Evolutionary conservation across 192 early-diverging fungal species (phyloP).

Genomic region (Entomortierella lignicola): DNA sequence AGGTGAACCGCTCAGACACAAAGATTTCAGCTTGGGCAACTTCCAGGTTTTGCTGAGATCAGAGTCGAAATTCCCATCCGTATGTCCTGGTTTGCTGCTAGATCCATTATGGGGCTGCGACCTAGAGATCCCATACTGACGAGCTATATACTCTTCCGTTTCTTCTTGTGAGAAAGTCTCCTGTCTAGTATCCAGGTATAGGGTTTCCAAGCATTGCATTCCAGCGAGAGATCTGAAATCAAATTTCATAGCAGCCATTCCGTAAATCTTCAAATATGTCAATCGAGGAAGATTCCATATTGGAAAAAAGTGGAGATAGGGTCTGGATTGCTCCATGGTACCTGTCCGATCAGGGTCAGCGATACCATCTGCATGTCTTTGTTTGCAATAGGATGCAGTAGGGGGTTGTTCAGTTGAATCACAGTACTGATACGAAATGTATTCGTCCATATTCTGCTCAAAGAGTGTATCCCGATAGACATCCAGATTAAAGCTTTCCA

Average conservation of each 20-base stretch:
- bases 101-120: too few relatives aligned
- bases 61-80: neutral
- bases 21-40: neutral
- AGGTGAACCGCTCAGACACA: slow-evolving; percentile 5
- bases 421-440: too few relatives aligned
- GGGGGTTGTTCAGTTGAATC: too few relatives aligned
- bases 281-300: slow-evolving; percentile 10
- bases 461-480: neutral
- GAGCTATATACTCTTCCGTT: neutral
- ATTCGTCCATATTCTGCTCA: too few relatives aligned
- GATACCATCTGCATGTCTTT: too few relatives aligned
- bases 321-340: too few relatives aligned
- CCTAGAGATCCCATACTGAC: too few relatives aligned
- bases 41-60: neutral
- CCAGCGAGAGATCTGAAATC: slow-evolving; percentile 19
- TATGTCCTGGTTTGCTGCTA: neutral
- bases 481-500: neutral
- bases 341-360: too few relatives aligned
- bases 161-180: neutral
- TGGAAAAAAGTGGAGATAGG: too few relatives aligned
- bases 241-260: slow-evolving; percentile 15
- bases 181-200: neutral
- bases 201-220: slow-evolving; percentile 10
- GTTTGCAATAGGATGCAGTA: too few relatives aligned
- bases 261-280: neutral